Evolutionary conservation across 2,329 filamentous ascomycete species (phyloP).

Genomic region (Aureobasidium sp.): DNA sequence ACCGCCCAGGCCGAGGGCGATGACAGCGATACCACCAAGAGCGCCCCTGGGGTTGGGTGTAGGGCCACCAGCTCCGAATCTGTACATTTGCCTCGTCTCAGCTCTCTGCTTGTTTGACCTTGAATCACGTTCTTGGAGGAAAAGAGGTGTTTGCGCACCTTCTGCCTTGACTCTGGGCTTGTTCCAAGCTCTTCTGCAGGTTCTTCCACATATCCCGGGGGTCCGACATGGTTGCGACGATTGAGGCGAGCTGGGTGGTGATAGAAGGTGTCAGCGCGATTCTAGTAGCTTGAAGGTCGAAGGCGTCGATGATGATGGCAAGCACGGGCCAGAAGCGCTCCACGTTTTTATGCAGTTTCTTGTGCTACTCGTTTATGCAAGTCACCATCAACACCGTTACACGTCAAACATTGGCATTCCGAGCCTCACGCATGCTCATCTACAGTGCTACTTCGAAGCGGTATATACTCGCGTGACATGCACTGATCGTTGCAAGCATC

Average conservation of each 20-base stretch:
- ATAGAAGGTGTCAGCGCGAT: neutral
- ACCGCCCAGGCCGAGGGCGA: constrained; percentile 45
- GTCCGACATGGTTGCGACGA: constrained; percentile 33
- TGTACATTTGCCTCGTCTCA: constrained; percentile 14
- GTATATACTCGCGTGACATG: neutral
- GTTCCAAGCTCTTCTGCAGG: constrained; percentile 52
- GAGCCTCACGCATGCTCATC: neutral
- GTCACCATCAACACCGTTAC: neutral
- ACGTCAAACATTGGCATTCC: neutral
- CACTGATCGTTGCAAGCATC: neutral
- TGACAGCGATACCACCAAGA: constrained; percentile 45
- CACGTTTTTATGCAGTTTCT: neutral
- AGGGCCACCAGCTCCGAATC: constrained; percentile 41
- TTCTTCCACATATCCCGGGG: constrained; percentile 59
- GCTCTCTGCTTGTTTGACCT: constrained; percentile 11
- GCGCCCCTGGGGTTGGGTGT: constrained; percentile 42
- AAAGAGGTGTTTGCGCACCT: constrained; percentile 20
- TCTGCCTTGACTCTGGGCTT: constrained; percentile 39
- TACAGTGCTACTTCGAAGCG: neutral
- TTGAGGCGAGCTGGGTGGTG: neutral
- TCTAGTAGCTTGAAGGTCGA: neutral
- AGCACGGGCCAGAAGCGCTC: neutral
- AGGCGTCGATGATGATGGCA: constrained; percentile 3
- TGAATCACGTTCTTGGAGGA: constrained; percentile 11
- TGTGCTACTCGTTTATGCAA: constrained; percentile 1